phyloP scores from a whole-genome alignment of 768 basidiomycete species.

The Trametes coccinea region DNA sequence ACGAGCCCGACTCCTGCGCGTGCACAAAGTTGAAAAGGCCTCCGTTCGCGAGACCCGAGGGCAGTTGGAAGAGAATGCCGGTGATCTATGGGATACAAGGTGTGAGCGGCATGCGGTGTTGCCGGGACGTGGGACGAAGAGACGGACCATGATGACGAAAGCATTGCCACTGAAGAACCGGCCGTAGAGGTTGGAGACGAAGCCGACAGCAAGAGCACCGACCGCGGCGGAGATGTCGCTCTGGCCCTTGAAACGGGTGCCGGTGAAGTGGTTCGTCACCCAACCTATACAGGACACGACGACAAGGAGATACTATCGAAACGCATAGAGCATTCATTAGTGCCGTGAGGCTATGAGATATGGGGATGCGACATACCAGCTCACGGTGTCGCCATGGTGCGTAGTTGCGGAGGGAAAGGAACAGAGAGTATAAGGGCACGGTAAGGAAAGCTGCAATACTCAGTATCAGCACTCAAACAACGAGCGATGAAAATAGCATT shows the following conservation, averaged over 20 bases:
- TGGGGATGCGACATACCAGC: conserved; percentile 40
- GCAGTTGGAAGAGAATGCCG: conserved; percentile 83
- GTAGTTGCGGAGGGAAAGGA: conserved; percentile 65
- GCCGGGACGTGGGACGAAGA: conserved; percentile 32
- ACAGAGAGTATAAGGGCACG: conserved; percentile 68
- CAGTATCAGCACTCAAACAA: too few relatives aligned
- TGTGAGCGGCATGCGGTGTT: neutral
- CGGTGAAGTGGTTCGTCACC: conserved; percentile 75
- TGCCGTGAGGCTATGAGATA: neutral
- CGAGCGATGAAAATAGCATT: too few relatives aligned
- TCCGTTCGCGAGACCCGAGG: conserved; percentile 77
- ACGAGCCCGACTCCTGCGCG: conserved; percentile 51
- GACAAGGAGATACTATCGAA: conserved; percentile 50
- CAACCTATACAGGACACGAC: conserved; percentile 69
- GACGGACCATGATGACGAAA: conserved; percentile 77
- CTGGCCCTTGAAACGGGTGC: conserved; percentile 60
- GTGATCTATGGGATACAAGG: conserved; percentile 45
- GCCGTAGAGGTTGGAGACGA: conserved; percentile 77
- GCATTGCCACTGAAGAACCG: conserved; percentile 72
- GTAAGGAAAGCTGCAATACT: conserved; percentile 69
- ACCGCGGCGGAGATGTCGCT: conserved; percentile 78
- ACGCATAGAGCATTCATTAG: neutral
- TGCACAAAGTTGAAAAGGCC: conserved; percentile 74
- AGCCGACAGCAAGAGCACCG: conserved; percentile 80
- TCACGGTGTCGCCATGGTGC: conserved; percentile 60